Evolutionary conservation across 495 filamentous ascomycete species (phyloP).

Genomic region (Lophiostoma macrostomum): DNA sequence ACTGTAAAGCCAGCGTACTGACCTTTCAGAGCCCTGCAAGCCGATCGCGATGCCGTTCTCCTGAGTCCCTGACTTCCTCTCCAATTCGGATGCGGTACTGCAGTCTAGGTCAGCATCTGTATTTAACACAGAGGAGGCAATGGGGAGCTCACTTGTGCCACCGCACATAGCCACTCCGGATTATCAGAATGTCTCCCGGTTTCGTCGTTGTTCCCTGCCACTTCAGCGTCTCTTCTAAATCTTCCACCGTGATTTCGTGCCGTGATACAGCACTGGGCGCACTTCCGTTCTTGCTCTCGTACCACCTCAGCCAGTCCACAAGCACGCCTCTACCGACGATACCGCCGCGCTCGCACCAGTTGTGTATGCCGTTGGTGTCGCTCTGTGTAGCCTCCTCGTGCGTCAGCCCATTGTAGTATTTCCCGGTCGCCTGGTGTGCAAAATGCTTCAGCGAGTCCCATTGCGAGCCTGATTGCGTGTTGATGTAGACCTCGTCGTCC

Average conservation of each 20-base stretch:
- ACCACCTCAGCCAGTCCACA: conserved; percentile 50
- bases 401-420: conserved; percentile 54
- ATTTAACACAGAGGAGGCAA: background rate
- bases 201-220: conserved; percentile 44
- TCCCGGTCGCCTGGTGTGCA: conserved; percentile 47
- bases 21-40: conserved; percentile 32
- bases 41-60: conserved; percentile 41
- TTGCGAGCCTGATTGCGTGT: conserved; percentile 48
- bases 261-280: conserved; percentile 16
- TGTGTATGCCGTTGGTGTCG: conserved; percentile 29
- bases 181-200: conserved; percentile 48
- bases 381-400: conserved; percentile 14
- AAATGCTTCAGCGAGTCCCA: conserved; percentile 43
- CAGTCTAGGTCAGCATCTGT: background rate
- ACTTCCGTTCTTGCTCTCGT: conserved; percentile 17
- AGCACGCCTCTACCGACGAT: conserved; percentile 56
- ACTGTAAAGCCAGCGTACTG: conserved; percentile 54
- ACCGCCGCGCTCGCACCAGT: conserved; percentile 45
- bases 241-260: conserved; percentile 38
- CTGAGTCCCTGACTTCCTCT: conserved; percentile 36
- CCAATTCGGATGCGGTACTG: conserved; percentile 35
- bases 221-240: conserved; percentile 37
- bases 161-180: conserved; percentile 46
- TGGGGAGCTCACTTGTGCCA: conserved; percentile 19
- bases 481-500: conserved; percentile 48